phyloP scores from a whole-genome alignment of 768 basidiomycete species.

The Rubroboletus pulcherrimus region DNA sequence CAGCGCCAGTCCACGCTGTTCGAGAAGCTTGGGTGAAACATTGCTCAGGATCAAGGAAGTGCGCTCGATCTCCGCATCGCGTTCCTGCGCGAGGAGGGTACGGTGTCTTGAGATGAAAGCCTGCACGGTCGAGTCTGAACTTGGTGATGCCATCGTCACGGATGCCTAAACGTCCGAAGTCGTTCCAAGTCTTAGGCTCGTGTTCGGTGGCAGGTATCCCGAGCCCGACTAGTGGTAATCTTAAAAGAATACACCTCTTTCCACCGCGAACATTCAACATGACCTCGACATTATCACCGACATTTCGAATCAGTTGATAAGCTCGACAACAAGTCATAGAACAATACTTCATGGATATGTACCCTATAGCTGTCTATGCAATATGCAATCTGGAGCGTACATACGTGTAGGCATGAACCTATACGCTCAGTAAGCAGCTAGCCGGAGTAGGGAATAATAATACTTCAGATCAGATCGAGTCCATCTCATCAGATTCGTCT shows the following conservation, averaged over 20 bases:
- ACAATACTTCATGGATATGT: no score
- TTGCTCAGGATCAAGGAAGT: slow-evolving; percentile 77
- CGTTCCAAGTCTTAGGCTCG: not conserved
- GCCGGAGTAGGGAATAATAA: no score
- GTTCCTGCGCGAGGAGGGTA: slow-evolving; percentile 63
- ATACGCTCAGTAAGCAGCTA: no score
- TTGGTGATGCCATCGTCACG: slow-evolving; percentile 4
- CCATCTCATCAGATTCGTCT: no score
- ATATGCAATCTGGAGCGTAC: no score
- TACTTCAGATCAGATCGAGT: no score
- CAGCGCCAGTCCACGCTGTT: slow-evolving; percentile 81
- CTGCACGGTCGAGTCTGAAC: slow-evolving; percentile 34
- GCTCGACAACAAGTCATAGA: not conserved
- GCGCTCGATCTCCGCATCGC: slow-evolving; percentile 80
- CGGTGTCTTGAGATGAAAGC: slow-evolving; percentile 69
- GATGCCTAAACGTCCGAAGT: not conserved
- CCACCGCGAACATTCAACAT: no score
- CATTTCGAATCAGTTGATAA: no score
- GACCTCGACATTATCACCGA: not conserved
- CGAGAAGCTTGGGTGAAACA: slow-evolving; percentile 80
- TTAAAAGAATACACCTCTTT: no score
- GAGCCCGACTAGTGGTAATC: no score
- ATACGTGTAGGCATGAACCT: no score
- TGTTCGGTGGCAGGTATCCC: not conserved
- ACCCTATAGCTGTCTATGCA: no score